Conservation (phyloP, 2,329 filamentous ascomycete species). For the Cytospora paraplurivora region DNA sequence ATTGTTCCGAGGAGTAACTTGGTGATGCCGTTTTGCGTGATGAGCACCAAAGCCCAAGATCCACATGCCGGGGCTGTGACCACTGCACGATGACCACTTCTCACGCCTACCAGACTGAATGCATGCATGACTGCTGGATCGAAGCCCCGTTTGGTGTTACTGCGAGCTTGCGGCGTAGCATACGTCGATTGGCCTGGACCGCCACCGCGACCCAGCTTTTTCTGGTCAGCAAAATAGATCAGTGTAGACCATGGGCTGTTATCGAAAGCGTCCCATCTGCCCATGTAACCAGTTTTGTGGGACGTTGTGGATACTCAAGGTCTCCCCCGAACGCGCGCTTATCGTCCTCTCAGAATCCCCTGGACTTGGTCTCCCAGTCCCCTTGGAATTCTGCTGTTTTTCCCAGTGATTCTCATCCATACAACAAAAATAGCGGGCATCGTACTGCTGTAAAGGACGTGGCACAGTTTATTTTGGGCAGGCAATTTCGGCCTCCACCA, state of each 20-base stretch:
- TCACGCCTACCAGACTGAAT: not conserved
- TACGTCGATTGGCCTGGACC: conserved; percentile 5
- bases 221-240: not conserved
- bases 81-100: not conserved
- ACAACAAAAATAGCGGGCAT: not conserved
- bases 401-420: not conserved
- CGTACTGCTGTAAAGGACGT: not conserved
- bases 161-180: conserved; percentile 5
- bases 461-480: not conserved
- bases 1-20: not conserved
- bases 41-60: too few relatives aligned
- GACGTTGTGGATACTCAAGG: not conserved
- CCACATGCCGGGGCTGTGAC: not conserved
- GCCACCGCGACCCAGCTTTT: not conserved
- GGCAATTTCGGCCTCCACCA: conserved; percentile 4
- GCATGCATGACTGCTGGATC: not conserved
- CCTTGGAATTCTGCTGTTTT: conserved; percentile 1
- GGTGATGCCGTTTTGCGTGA: not conserved
- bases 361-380: not conserved
- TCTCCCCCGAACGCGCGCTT: conserved; percentile 2
- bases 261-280: not conserved
- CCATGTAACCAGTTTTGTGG: not conserved
- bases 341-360: not conserved
- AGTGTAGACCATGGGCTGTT: not conserved
- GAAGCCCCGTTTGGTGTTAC: not conserved